These are phyloP conservation scores for Auriscalpium orientale DNA, from an alignment of 768 basidiomycete genomes.

Conservation along the genomic window DNA sequence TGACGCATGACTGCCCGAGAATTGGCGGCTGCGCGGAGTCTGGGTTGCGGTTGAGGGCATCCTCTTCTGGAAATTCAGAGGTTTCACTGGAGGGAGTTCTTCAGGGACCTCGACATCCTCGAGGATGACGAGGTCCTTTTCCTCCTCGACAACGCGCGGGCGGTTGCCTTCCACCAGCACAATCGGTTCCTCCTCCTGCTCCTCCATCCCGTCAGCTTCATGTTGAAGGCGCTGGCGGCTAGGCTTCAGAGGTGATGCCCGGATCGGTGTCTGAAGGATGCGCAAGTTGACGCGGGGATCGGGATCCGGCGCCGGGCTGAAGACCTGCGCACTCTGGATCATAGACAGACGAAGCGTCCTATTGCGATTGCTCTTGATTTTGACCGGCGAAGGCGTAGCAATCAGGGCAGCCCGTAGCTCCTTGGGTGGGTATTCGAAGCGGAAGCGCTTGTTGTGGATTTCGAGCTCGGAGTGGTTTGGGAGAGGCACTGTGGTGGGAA, in stretches of 20 bases:
- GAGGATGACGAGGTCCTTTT: constrained; percentile 61
- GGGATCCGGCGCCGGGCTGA: constrained; percentile 53
- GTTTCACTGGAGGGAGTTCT: constrained; percentile 1
- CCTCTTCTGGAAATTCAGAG: constrained; percentile 11
- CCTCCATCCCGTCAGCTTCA: constrained; percentile 27
- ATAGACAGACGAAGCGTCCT: constrained; percentile 61
- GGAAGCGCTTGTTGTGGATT: constrained; percentile 61
- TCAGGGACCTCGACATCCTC: constrained; percentile 48
- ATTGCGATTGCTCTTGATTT: constrained; percentile 20
- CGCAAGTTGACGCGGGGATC: constrained; percentile 59
- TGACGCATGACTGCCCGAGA: constrained; percentile 6
- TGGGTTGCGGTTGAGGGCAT: constrained; percentile 5
- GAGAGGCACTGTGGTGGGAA: constrained; percentile 48
- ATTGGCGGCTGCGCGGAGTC: constrained; percentile 5
- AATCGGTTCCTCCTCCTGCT: constrained; percentile 35
- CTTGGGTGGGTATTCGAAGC: constrained; percentile 72
- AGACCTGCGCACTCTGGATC: constrained; percentile 69
- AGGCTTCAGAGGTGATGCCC: constrained; percentile 17
- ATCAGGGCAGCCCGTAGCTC: constrained; percentile 48
- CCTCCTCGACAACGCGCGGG: constrained; percentile 64
- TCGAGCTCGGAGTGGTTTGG: constrained; percentile 59
- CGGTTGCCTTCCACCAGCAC: constrained; percentile 60
- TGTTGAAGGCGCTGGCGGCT: constrained; percentile 7
- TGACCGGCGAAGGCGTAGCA: constrained; percentile 21
- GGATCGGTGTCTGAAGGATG: constrained; percentile 51